Evolutionary conservation across 2,329 filamentous ascomycete species (phyloP).

Genomic region (Zymoseptoria brevis): DNA sequence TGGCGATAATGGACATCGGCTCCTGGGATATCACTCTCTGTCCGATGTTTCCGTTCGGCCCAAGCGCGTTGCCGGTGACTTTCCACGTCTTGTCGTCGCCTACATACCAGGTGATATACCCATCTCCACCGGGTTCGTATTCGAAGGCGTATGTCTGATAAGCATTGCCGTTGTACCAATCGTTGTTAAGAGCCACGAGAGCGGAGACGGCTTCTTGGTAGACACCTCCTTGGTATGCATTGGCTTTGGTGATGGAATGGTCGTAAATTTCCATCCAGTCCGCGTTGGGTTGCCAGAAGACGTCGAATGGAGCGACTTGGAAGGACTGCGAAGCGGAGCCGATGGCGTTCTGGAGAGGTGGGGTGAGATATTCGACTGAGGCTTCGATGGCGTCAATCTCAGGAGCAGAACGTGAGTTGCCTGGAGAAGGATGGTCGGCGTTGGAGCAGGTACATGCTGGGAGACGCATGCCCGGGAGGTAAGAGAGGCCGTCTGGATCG

Average conservation of each 20-base stretch:
- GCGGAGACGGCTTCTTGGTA: constrained; percentile 58
- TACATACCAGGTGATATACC: constrained; percentile 61
- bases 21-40: constrained; percentile 58
- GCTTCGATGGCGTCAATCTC: constrained; percentile 68
- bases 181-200: constrained; percentile 53
- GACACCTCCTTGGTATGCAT: constrained; percentile 52
- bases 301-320: constrained; percentile 62
- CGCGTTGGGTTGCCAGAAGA: constrained; percentile 55
- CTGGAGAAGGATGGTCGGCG: constrained; percentile 58
- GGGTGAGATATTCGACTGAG: constrained; percentile 48
- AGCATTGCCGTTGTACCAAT: constrained; percentile 58
- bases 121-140: constrained; percentile 51
- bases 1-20: constrained; percentile 59
- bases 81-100: constrained; percentile 59
- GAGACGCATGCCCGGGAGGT: constrained; percentile 60
- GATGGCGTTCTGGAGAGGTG: constrained; percentile 41
- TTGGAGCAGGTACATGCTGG: constrained; percentile 59
- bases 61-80: constrained; percentile 50
- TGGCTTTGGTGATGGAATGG: constrained; percentile 47
- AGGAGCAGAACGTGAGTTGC: constrained; percentile 57
- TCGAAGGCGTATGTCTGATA: constrained; percentile 59
- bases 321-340: constrained; percentile 57
- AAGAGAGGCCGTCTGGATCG: constrained; percentile 57
- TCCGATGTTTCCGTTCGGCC: constrained; percentile 63
- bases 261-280: constrained; percentile 61